Evolutionary conservation across 805 yeast species (phyloP).

Genomic region (Groenewaldozyma salmanticensis): DNA sequence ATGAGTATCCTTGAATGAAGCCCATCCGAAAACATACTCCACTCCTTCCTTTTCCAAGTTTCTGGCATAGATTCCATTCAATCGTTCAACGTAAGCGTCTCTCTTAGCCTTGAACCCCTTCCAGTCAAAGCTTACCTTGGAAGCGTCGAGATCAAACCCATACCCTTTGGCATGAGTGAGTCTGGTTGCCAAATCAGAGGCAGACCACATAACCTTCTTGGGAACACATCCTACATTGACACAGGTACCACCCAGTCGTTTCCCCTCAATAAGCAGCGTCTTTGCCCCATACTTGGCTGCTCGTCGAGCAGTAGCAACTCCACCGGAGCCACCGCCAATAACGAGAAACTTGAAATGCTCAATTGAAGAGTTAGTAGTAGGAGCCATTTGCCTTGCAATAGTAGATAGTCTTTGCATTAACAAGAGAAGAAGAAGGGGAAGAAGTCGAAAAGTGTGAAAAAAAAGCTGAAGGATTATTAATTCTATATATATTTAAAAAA

Average conservation of each 20-base stretch:
- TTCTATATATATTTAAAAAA: no score
- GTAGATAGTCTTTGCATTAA: conserved; percentile 9
- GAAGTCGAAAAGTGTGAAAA: no score
- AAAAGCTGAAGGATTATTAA: no score
- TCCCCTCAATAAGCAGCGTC: conserved; percentile 70
- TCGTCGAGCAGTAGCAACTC: conserved; percentile 96
- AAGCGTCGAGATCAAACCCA: conserved; percentile 57
- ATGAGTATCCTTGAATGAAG: conserved; percentile 58
- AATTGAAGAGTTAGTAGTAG: conserved; percentile 26
- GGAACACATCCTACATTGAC: conserved; percentile 99
- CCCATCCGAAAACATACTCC: conserved; percentile 79
- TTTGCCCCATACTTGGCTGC: conserved; percentile 90
- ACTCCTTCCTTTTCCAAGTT: conserved; percentile 85
- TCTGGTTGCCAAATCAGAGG: conserved; percentile 77
- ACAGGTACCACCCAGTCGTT: conserved; percentile 91
- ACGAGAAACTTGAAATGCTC: conserved; percentile 80
- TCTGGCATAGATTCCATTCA: conserved; percentile 88
- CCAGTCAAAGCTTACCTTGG: conserved; percentile 72
- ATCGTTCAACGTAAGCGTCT: conserved; percentile 79
- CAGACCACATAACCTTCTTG: conserved; percentile 98
- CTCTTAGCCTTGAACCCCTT: conserved; percentile 68
- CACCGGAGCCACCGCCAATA: conserved; percentile 99
- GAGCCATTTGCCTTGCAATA: conserved; percentile 39
- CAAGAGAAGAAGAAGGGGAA: no score
- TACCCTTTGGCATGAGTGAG: conserved; percentile 69